Percentiles rank a stretch among this genome's conserved stretches.
phyloP scores from a whole-genome alignment of 345 rosid genomes.

The Trapa bicornis region DNA sequence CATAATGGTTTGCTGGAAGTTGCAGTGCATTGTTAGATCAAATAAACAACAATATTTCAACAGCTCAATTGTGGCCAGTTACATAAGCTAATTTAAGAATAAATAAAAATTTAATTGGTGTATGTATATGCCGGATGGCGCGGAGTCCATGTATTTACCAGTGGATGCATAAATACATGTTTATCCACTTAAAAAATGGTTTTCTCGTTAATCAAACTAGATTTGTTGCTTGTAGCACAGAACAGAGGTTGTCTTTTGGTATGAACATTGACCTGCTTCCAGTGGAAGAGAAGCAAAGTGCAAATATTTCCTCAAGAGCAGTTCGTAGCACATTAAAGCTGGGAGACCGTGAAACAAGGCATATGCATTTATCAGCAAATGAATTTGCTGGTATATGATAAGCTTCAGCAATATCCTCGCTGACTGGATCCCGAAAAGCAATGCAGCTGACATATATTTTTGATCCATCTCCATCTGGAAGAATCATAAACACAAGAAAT shows the following conservation, averaged over 20 bases:
- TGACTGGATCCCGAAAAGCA: slow-evolving; percentile 88
- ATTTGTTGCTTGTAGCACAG: neutral
- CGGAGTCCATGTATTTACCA: neutral
- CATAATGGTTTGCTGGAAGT: slow-evolving; percentile 88
- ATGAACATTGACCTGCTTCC: slow-evolving; percentile 66
- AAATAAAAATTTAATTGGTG: neutral
- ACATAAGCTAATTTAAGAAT: neutral
- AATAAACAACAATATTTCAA: neutral
- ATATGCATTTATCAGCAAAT: slow-evolving; percentile 88
- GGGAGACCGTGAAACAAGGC: slow-evolving; percentile 83
- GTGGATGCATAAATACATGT: neutral
- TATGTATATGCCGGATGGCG: neutral
- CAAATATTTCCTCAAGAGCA: slow-evolving; percentile 75
- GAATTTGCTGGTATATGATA: slow-evolving; percentile 70
- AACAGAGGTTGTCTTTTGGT: neutral
- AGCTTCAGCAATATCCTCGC: slow-evolving; percentile 92
- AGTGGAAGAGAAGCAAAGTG: slow-evolving; percentile 73
- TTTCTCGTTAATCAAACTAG: neutral
- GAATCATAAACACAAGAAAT: neutral
- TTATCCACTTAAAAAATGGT: neutral
- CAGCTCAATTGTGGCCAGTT: neutral
- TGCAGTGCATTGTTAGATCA: slow-evolving; percentile 10
- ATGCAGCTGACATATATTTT: slow-evolving; percentile 92
- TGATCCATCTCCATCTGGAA: slow-evolving; percentile 94
- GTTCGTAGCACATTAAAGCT: slow-evolving; percentile 59